Percentiles rank a stretch among this genome's conserved stretches.
phyloP scores from a whole-genome alignment of 1,284 basidiomycete species.

The Somion occarium region DNA sequence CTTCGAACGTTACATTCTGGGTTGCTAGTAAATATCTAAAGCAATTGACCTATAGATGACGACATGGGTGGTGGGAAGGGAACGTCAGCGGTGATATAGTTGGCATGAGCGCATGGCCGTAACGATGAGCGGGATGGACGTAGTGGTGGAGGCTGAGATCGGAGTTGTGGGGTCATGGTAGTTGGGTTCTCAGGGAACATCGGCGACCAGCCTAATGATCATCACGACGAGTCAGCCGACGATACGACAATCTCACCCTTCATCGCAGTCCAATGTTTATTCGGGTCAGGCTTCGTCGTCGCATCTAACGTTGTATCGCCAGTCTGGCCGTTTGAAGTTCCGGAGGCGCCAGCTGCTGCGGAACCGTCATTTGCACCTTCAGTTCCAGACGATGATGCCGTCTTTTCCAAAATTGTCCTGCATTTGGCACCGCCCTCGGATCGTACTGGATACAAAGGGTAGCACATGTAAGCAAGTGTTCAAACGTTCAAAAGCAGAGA shows the following conservation, averaged over 20 bases:
- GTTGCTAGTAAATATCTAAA: no score
- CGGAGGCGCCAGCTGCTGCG: neutral
- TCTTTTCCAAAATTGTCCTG: conserved; percentile 30
- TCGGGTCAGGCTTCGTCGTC: conserved; percentile 4
- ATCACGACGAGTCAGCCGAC: no score
- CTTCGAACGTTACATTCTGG: no score
- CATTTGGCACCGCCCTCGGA: conserved; percentile 57
- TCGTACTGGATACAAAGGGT: conserved; percentile 38
- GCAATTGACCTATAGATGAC: no score
- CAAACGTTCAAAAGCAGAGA: neutral
- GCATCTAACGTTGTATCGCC: no score
- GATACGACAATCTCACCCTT: neutral
- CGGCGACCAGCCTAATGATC: no score
- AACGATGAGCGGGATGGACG: no score
- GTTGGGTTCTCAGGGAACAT: neutral
- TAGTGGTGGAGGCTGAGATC: no score
- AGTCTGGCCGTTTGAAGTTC: neutral
- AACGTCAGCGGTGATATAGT: no score
- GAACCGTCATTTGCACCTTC: neutral
- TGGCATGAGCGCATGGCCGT: no score
- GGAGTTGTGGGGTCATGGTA: no score
- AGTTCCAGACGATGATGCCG: conserved; percentile 1
- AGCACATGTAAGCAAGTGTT: neutral
- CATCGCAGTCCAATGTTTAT: neutral
- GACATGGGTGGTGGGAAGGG: no score